Base-by-base conservation (phyloP, 2,329 filamentous ascomycete genomes). In the Botrytis galanthina region DNA sequence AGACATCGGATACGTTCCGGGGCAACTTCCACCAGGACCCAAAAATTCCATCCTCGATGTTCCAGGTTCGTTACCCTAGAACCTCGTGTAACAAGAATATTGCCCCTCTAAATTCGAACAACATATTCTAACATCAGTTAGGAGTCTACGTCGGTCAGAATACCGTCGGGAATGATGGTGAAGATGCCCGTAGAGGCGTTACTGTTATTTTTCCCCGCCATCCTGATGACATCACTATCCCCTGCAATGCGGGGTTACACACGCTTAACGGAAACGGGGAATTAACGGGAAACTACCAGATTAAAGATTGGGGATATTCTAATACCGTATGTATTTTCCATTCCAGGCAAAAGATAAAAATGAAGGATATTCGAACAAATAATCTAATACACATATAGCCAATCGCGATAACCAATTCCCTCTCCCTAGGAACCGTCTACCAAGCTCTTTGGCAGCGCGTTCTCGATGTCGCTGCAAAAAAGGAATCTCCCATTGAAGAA, bases 341-440 rank as follows among this genome's bases (percentile, higher is more conserved):
- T n/a, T 7, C 26, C 1, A 39, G 12, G 10, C 8, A n/a, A 20
- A 14, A 20, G 8, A 20, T n/a, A 32, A 1, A n/a, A 42, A 6
- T 8, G 22, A 26, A 35, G 18, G 22, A 64, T n/a, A 1, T 7
- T 4, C 4, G 44, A 8, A 14, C 44, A 10, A 51, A 16, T 18
- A n/a, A 37, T 6, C 35, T 22, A 37, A 48, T 3, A n/a, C 10
- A 7, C 22, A 29, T 26, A 64, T 60, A 79, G 79, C 79, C 74
- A 26, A 78, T 81, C 10, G 77, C 83, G 0, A 74, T 84, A 16
- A 78, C 82, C 37, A 84, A 84, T 70, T 84, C 80, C 70, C 78
- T 81, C 42, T 82, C 82, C 22, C 79, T 83, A 32, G 83, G 80
- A 1, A 82, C 79, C 35, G 78, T 81, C 1, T 77, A 82, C 12